Percentiles rank a stretch among this genome's conserved stretches.
Conservation (phyloP, 352 stramenopile species). For the Discostella stelligera region DNA sequence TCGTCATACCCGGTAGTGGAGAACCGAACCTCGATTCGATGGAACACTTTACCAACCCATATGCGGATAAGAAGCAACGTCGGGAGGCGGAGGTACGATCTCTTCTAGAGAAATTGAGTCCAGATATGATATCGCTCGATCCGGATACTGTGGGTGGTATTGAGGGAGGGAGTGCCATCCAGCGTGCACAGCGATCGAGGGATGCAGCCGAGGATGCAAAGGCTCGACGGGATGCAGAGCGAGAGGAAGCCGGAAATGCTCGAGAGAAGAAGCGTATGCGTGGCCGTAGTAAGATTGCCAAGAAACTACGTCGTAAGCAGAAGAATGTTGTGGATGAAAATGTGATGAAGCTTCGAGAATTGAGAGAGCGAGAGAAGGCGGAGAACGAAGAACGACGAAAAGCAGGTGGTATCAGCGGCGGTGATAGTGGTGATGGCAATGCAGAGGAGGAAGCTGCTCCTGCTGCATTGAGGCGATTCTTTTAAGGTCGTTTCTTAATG, state of each 20-base stretch:
- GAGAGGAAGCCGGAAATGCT: constrained; percentile 59
- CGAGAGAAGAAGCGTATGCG: constrained; percentile 97
- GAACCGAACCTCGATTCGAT: constrained; percentile 98
- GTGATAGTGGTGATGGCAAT: constrained; percentile 10
- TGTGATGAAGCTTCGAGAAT: constrained; percentile 89
- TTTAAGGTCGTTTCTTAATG: constrained; percentile 44
- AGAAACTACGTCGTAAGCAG: constrained; percentile 94
- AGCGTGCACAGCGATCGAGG: constrained; percentile 83
- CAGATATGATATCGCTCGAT: constrained; percentile 98
- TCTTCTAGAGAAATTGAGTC: constrained; percentile 96
- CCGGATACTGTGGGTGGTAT: constrained; percentile 88
- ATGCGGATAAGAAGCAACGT: constrained; percentile 93
- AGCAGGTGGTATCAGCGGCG: constrained; percentile 6
- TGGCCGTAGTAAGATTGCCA: constrained; percentile 94
- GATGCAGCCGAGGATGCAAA: constrained; percentile 60
- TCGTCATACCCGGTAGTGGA: constrained; percentile 94
- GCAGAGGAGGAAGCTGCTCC: constrained; percentile 35
- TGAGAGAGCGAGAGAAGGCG: constrained; percentile 77
- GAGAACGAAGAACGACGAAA: constrained; percentile 54
- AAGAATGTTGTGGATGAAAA: constrained; percentile 97
- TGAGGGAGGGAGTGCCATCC: constrained; percentile 89
- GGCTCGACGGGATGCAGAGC: constrained; percentile 57
- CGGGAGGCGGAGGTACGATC: constrained; percentile 94
- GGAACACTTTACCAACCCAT: constrained; percentile 93
- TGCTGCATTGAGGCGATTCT: constrained; percentile 63